A percentile compares a stretch with the other conserved stretches of the same genome.
Conservation (phyloP, 208 protist species). For the Endotrypanum monterogeii region DNA sequence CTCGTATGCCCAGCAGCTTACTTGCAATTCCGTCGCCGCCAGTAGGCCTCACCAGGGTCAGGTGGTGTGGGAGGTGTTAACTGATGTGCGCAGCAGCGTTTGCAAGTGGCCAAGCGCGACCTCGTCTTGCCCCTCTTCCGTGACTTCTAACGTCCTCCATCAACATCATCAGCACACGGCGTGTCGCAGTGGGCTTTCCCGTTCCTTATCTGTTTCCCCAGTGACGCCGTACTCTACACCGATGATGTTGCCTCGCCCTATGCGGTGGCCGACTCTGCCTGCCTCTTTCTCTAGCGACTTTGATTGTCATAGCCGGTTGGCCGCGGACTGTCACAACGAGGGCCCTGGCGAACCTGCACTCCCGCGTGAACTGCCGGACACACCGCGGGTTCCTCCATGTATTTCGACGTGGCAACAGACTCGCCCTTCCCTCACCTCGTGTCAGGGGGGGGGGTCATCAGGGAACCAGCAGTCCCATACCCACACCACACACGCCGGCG, state of each 20-base stretch:
- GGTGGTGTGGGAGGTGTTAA: constrained; percentile 13
- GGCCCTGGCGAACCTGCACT: background rate
- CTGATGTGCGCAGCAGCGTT: background rate
- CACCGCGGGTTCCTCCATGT: background rate
- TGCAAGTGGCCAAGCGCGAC: background rate
- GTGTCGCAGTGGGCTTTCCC: constrained; percentile 22
- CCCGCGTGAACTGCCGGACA: background rate
- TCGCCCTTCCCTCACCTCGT: background rate
- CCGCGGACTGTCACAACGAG: background rate
- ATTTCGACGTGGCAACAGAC: background rate
- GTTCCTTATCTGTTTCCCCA: constrained; percentile 8
- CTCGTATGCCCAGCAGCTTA: background rate
- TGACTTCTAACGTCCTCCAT: constrained; percentile 17
- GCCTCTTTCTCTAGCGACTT: constrained; percentile 9
- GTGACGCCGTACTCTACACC: constrained; percentile 12
- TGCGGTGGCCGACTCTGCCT: background rate
- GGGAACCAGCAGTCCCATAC: background rate
- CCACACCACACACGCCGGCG: background rate
- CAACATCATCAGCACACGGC: constrained; percentile 21
- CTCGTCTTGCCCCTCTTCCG: constrained; percentile 15
- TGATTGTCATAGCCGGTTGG: background rate
- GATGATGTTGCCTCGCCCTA: background rate
- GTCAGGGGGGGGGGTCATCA: background rate
- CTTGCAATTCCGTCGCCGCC: background rate
- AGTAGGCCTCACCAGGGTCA: background rate